These are phyloP conservation scores for Zoysia pacifica DNA, from an alignment of 176 grass and related monocot species.

Conservation along the genomic window DNA sequence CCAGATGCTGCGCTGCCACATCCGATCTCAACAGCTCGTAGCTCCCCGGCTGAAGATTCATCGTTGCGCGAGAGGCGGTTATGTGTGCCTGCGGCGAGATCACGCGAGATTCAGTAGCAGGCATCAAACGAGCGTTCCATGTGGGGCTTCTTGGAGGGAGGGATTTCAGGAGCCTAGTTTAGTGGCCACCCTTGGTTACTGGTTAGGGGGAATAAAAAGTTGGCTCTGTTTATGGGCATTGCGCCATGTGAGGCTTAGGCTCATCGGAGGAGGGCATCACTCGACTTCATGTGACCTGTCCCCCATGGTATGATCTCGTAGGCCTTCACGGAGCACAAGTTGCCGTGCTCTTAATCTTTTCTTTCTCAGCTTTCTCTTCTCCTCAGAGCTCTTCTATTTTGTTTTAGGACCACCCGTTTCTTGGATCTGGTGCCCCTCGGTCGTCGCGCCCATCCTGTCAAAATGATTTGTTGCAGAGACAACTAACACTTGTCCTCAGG, in stretches of 20 bases:
- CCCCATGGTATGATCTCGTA: conserved; percentile 43
- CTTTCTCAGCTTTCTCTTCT: background rate
- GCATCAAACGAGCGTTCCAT: conserved; percentile 35
- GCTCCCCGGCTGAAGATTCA: conserved; percentile 22
- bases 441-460: conserved; percentile 23
- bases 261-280: conserved; percentile 21
- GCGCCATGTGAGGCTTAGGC: conserved; percentile 44
- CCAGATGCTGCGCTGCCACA: conserved; percentile 27
- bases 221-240: conserved; percentile 34
- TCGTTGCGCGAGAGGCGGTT: conserved; percentile 5
- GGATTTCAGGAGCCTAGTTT: conserved; percentile 34
- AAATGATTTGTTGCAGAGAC: conserved; percentile 47
- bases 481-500: conserved; percentile 16
- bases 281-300: conserved; percentile 53
- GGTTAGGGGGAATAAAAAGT: background rate
- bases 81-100: conserved; percentile 28
- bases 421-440: conserved; percentile 42
- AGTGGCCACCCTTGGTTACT: conserved; percentile 19
- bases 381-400: conserved; percentile 1
- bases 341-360: conserved; percentile 26
- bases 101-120: conserved; percentile 9
- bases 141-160: conserved; percentile 50
- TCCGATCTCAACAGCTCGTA: conserved; percentile 2
- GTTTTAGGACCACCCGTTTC: conserved; percentile 37
- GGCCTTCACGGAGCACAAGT: conserved; percentile 42